Conservation (phyloP, 192 early-diverging fungal species). For the Gamsiella multidivaricata region DNA sequence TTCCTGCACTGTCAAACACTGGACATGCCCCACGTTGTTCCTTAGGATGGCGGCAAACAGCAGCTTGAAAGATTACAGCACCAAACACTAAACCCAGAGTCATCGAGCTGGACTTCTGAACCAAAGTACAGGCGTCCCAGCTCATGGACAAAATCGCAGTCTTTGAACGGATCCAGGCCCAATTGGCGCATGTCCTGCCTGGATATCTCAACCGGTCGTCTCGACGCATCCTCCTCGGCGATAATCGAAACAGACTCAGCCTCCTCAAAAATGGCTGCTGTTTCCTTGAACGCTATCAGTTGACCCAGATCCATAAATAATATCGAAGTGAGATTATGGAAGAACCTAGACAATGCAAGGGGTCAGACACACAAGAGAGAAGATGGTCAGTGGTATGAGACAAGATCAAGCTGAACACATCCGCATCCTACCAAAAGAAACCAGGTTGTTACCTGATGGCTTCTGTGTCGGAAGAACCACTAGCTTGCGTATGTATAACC, state of each 20-base stretch:
- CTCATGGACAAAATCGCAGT: slow-evolving; percentile 55
- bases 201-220: slow-evolving; percentile 6
- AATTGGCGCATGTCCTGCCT: slow-evolving; percentile 56
- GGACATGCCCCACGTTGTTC: no score
- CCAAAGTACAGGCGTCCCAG: slow-evolving; percentile 60
- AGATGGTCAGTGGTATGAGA: not conserved
- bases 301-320: slow-evolving; percentile 37
- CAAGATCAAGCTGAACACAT: no score
- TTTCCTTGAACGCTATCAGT: slow-evolving; percentile 40
- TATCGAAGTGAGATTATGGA: slow-evolving; percentile 52
- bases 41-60: not conserved
- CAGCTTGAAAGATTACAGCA: slow-evolving; percentile 7
- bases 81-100: slow-evolving; percentile 16
- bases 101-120: slow-evolving; percentile 40
- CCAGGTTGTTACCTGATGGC: slow-evolving; percentile 37
- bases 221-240: not conserved
- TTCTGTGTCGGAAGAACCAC: slow-evolving; percentile 41
- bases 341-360: slow-evolving; percentile 44
- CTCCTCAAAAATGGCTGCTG: slow-evolving; percentile 46
- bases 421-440: not conserved
- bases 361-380: not conserved
- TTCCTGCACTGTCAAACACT: no score
- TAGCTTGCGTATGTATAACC: slow-evolving; percentile 10
- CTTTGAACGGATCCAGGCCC: slow-evolving; percentile 56
- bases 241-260: not conserved